Percentiles rank a stretch among this genome's conserved stretches.
These are phyloP conservation scores for Eutrema japonicum DNA, from an alignment of 345 rosid species.

Conservation along the genomic window DNA sequence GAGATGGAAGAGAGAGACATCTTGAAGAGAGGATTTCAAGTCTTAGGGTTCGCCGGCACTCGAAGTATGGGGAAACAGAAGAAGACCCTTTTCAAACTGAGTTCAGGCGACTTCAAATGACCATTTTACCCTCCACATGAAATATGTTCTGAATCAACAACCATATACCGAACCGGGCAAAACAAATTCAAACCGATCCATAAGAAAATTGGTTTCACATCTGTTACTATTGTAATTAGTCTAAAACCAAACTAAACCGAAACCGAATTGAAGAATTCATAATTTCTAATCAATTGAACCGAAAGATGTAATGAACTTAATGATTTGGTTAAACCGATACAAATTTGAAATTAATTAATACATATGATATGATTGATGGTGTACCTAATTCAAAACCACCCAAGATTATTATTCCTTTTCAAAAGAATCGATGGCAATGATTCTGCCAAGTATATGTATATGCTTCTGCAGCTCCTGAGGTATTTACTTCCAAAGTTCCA, in stretches of 20 bases:
- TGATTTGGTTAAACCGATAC: too few relatives aligned
- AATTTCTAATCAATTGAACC: neutral
- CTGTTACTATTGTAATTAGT: neutral
- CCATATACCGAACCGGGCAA: slow-evolving; percentile 12
- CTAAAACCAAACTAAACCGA: neutral
- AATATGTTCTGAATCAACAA: neutral
- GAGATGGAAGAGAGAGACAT: slow-evolving; percentile 51
- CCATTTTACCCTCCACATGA: slow-evolving; percentile 18
- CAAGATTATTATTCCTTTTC: slow-evolving; percentile 25
- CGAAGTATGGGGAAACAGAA: neutral
- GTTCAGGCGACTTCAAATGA: slow-evolving; percentile 16
- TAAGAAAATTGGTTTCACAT: neutral
- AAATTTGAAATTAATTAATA: too few relatives aligned
- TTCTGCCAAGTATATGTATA: slow-evolving; percentile 27
- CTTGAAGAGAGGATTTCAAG: neutral
- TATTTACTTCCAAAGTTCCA: slow-evolving; percentile 35
- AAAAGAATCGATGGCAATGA: slow-evolving; percentile 35
- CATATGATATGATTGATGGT: too few relatives aligned
- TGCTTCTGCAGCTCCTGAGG: slow-evolving; percentile 30
- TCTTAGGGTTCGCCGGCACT: slow-evolving; percentile 47
- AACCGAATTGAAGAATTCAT: too few relatives aligned
- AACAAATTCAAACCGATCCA: neutral
- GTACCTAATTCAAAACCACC: neutral
- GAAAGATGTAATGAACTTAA: too few relatives aligned
- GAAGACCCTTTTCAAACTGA: slow-evolving; percentile 35